A percentile compares a stretch with the other conserved stretches of the same genome.
Evolutionary conservation across 257 asterid genomes (phyloP).

Genomic region (Knoxia roxburghii): DNA sequence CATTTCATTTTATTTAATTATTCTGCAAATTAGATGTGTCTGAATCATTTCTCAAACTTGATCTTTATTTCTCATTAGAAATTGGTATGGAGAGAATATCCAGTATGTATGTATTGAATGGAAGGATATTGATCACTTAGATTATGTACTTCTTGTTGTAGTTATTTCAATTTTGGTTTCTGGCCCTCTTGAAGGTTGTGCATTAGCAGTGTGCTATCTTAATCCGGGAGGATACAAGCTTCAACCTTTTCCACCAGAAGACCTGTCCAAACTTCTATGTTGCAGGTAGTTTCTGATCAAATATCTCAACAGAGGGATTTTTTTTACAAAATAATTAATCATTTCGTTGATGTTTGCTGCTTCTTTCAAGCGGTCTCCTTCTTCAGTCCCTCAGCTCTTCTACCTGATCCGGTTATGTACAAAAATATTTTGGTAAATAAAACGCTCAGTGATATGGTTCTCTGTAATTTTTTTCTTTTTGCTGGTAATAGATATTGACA

Average conservation of each 20-base stretch:
- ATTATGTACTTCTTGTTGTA: neutral
- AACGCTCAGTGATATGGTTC: no score
- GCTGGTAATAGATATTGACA: no score
- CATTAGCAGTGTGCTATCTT: slow-evolving; percentile 59
- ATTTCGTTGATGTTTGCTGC: no score
- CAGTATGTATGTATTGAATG: neutral
- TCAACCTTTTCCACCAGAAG: slow-evolving; percentile 67
- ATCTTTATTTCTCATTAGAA: neutral
- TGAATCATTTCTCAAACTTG: neutral
- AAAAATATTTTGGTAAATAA: no score
- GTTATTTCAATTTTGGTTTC: neutral
- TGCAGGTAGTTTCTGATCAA: neutral
- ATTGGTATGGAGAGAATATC: neutral
- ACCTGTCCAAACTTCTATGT: slow-evolving; percentile 67
- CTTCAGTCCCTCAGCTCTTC: no score
- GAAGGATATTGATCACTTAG: neutral
- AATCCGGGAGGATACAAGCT: slow-evolving; percentile 82
- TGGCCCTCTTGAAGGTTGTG: slow-evolving; percentile 47
- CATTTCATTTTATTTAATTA: neutral
- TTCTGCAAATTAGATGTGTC: neutral
- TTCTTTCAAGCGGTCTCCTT: no score
- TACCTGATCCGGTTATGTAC: no score
- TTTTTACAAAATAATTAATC: no score
- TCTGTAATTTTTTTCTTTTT: no score
- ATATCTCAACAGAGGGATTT: slow-evolving; percentile 1